A percentile compares a stretch with the other conserved stretches of the same genome.
phyloP scores from a whole-genome alignment of 768 basidiomycete species.

The Kwoniella dendrophila region DNA sequence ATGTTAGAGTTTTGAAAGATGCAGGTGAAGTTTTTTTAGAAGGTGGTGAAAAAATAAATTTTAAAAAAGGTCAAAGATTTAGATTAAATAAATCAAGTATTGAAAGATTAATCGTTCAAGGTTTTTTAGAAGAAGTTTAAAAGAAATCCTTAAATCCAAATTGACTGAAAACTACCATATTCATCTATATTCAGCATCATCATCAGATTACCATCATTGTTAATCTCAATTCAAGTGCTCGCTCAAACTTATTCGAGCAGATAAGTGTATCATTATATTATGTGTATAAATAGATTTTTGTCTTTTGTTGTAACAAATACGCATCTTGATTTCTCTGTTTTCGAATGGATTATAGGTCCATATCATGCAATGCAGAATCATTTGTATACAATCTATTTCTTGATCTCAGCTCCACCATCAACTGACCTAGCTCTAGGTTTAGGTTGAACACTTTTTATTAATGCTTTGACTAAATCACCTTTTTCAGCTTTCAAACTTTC shows the following conservation, averaged over 20 bases:
- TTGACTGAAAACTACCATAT: too few species aligned
- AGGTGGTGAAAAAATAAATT: constrained; percentile 75
- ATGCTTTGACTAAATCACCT: constrained; percentile 47
- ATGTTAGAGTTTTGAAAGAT: constrained; percentile 82
- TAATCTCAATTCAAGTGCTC: too few species aligned
- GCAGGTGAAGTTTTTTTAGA: constrained; percentile 92
- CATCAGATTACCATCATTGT: too few species aligned
- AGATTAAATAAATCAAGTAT: constrained; percentile 85
- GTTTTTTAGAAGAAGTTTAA: constrained; percentile 84
- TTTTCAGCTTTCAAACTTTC: constrained; percentile 34
- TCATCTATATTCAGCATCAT: too few species aligned
- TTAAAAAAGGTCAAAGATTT: constrained; percentile 84
- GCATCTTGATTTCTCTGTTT: too few species aligned
- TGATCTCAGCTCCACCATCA: constrained; percentile 34
- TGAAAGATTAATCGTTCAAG: constrained; percentile 91
- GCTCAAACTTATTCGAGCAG: too few species aligned
- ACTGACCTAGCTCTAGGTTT: constrained; percentile 38
- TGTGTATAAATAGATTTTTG: too few species aligned
- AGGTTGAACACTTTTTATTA: constrained; percentile 45
- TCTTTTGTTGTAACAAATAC: too few species aligned
- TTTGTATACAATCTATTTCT: not conserved
- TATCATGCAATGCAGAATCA: not conserved
- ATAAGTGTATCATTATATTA: too few species aligned
- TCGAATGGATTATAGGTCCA: too few species aligned
- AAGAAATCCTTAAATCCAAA: too few species aligned